Percentiles rank a stretch among this genome's conserved stretches.
Evolutionary conservation across 2,329 filamentous ascomycete genomes (phyloP).

Genomic region (Fusarium bactridioides): DNA sequence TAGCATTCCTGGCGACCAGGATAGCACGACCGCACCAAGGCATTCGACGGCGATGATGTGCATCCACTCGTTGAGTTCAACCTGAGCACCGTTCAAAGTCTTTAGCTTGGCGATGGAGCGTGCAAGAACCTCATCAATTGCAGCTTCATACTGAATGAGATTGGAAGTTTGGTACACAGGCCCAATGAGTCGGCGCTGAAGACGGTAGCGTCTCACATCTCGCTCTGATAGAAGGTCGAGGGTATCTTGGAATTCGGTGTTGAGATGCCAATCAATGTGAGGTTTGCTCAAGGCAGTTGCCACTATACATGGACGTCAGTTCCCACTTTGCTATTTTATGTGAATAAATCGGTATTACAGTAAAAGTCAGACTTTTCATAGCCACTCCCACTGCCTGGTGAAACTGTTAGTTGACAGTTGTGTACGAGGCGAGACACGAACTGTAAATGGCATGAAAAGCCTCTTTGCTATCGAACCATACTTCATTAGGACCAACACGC

Average conservation of each 20-base stretch:
- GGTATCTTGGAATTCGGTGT: conserved; percentile 51
- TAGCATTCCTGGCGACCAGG: conserved; percentile 61
- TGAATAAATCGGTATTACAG: conserved; percentile 44
- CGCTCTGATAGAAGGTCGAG: conserved; percentile 61
- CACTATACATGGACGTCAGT: conserved; percentile 44
- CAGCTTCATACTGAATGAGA: conserved; percentile 51
- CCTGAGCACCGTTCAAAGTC: conserved; percentile 47
- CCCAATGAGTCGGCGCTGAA: conserved; percentile 59
- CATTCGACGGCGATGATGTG: conserved; percentile 63
- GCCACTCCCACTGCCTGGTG: conserved; percentile 54
- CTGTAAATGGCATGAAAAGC: conserved; percentile 50
- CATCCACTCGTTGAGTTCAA: conserved; percentile 64
- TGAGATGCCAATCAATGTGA: conserved; percentile 49
- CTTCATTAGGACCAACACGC: conserved; percentile 61
- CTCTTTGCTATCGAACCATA: conserved; percentile 60
- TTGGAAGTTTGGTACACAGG: conserved; percentile 56
- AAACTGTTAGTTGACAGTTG: background rate
- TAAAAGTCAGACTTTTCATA: conserved; percentile 64
- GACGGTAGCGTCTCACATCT: conserved; percentile 55
- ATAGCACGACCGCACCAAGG: conserved; percentile 58
- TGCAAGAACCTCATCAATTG: conserved; percentile 52
- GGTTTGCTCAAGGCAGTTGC: conserved; percentile 56
- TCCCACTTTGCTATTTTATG: background rate
- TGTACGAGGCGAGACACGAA: conserved; percentile 45
- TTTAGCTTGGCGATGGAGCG: conserved; percentile 48